A percentile compares a stretch with the other conserved stretches of the same genome.
Conservation (phyloP, 805 yeast genomes). For the Starmerella bombi region DNA sequence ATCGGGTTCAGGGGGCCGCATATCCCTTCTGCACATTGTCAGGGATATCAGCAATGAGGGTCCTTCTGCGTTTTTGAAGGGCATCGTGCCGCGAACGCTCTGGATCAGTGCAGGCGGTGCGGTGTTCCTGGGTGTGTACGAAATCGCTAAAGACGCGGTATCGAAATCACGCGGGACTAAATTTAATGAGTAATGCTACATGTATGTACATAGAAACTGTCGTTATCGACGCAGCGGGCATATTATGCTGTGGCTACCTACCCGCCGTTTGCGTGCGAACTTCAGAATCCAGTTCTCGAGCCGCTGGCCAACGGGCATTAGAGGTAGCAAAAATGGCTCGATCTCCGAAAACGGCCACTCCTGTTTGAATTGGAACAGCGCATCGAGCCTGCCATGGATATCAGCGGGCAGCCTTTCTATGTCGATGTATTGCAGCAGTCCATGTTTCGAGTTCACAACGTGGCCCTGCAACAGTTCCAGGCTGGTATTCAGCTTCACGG, state of each 20-base stretch:
- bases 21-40: slow-evolving; percentile 38
- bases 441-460: slow-evolving; percentile 36
- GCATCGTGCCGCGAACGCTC: slow-evolving; percentile 88
- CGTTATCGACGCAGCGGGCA: slow-evolving; percentile 15
- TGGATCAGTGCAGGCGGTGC: slow-evolving; percentile 99
- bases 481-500: slow-evolving; percentile 48
- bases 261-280: slow-evolving; percentile 41
- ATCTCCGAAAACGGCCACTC: slow-evolving; percentile 53
- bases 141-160: slow-evolving; percentile 25
- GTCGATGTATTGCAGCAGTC: slow-evolving; percentile 42
- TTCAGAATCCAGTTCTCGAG: slow-evolving; percentile 35
- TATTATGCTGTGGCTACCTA: slow-evolving; percentile 33
- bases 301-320: slow-evolving; percentile 40
- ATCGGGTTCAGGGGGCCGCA: slow-evolving; percentile 20
- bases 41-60: slow-evolving; percentile 52
- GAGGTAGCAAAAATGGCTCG: slow-evolving; percentile 47
- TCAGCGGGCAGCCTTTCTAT: slow-evolving; percentile 37
- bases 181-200: background rate
- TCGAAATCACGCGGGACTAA: background rate
- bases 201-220: background rate
- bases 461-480: slow-evolving; percentile 42
- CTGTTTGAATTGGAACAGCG: slow-evolving; percentile 41
- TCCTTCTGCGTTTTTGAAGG: slow-evolving; percentile 52
- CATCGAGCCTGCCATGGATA: slow-evolving; percentile 36
- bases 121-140: slow-evolving; percentile 88